These are phyloP conservation scores for Hirsutella rhossiliensis DNA, from an alignment of 2,329 filamentous ascomycete genomes.

Conservation along the genomic window DNA sequence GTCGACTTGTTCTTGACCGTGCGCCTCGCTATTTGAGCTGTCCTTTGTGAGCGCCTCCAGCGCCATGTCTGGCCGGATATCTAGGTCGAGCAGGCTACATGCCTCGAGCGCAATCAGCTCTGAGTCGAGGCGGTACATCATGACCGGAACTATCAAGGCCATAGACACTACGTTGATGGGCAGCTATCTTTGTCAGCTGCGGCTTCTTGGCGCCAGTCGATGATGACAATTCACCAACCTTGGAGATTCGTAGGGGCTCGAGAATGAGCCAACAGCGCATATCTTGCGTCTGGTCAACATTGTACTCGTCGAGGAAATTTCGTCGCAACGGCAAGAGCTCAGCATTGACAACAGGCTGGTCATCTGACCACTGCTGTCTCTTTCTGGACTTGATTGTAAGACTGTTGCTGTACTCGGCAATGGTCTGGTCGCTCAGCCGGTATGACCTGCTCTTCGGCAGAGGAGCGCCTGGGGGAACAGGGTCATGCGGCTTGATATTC, in stretches of 20 bases:
- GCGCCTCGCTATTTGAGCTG: conserved; percentile 70
- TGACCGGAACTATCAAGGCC: conserved; percentile 66
- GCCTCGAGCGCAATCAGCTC: conserved; percentile 71
- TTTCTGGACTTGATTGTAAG: conserved; percentile 50
- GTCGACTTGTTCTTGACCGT: conserved; percentile 54
- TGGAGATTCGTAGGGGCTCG: conserved; percentile 64
- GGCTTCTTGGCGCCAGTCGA: too few relatives aligned
- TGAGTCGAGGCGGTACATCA: conserved; percentile 74
- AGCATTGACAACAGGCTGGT: conserved; percentile 74
- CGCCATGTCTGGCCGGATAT: conserved; percentile 55
- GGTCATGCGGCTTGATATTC: conserved; percentile 50
- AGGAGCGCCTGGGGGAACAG: conserved; percentile 45
- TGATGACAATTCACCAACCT: conserved; percentile 38
- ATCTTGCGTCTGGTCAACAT: conserved; percentile 33
- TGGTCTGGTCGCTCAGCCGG: conserved; percentile 37
- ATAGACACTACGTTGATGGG: conserved; percentile 58
- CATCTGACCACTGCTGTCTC: conserved; percentile 39
- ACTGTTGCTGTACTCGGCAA: conserved; percentile 76
- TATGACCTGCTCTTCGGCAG: conserved; percentile 31
- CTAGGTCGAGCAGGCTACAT: conserved; percentile 50
- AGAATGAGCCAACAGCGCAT: conserved; percentile 57
- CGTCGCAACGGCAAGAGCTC: conserved; percentile 65
- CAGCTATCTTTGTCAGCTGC: conserved; percentile 34
- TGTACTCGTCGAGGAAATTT: conserved; percentile 66
- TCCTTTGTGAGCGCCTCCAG: conserved; percentile 91